Evolutionary conservation across 1,139 yeast species (phyloP).

Genomic region (Debaryomyces sp.): DNA sequence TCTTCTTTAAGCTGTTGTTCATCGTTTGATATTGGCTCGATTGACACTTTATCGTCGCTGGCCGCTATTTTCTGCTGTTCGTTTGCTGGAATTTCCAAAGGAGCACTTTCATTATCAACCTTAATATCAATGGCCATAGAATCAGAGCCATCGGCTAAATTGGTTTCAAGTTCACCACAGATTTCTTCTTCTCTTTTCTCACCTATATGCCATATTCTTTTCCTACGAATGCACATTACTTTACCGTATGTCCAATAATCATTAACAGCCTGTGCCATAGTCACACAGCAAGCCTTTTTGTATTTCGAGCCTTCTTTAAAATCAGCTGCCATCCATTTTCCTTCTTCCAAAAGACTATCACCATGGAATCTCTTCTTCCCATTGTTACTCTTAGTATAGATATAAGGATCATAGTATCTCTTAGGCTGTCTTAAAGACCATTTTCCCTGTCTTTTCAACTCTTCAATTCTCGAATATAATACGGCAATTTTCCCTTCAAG

Average conservation of each 20-base stretch:
- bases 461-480: constrained; percentile 90
- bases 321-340: constrained; percentile 83
- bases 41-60: background rate
- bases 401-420: constrained; percentile 68
- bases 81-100: constrained; percentile 12
- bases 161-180: background rate
- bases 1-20: background rate
- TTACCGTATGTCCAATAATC: constrained; percentile 84
- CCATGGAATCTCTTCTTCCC: constrained; percentile 55
- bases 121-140: background rate
- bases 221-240: constrained; percentile 57
- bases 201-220: constrained; percentile 18
- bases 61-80: constrained; percentile 7
- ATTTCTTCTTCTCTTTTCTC: constrained; percentile 7
- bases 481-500: constrained; percentile 95
- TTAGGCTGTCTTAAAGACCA: constrained; percentile 93
- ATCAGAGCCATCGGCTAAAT: background rate
- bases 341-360: constrained; percentile 78
- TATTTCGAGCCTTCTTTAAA: constrained; percentile 70
- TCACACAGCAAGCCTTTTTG: constrained; percentile 69
- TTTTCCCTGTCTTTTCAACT: constrained; percentile 78
- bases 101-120: constrained; percentile 9
- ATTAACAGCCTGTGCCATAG: constrained; percentile 67
- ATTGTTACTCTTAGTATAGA: constrained; percentile 35
- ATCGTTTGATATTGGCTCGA: constrained; percentile 9